These are phyloP conservation scores for Stereum hirsutum DNA, from an alignment of 1,284 basidiomycete genomes.

Conservation along the genomic window DNA sequence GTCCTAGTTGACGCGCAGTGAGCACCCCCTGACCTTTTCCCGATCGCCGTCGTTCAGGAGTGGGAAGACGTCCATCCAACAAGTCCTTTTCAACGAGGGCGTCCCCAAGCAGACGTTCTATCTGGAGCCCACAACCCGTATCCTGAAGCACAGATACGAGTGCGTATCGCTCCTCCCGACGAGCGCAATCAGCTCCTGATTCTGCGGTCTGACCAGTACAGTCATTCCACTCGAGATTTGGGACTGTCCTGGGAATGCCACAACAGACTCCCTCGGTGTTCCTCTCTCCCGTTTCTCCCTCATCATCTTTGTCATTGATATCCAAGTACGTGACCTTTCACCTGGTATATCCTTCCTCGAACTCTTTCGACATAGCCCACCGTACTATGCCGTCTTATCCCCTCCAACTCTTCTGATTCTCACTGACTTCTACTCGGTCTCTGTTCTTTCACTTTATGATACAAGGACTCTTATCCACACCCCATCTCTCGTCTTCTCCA, in stretches of 20 bases:
- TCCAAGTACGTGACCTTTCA: constrained; percentile 48
- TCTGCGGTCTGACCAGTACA: constrained; percentile 60
- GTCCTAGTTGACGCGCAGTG: constrained; percentile 3
- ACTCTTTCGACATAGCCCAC: constrained; percentile 1
- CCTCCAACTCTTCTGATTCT: constrained; percentile 1
- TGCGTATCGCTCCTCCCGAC: constrained; percentile 34
- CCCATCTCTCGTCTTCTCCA: constrained; percentile 75
- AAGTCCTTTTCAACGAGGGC: constrained; percentile 85
- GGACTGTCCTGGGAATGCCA: constrained; percentile 87
- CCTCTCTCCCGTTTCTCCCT: constrained; percentile 70
- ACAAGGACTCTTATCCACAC: constrained; percentile 42
- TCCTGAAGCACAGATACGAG: constrained; percentile 76
- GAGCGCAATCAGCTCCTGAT: constrained; percentile 1
- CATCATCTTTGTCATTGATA: constrained; percentile 95
- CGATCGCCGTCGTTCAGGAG: constrained; percentile 38
- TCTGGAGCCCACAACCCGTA: constrained; percentile 78
- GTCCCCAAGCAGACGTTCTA: constrained; percentile 86
- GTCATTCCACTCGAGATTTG: constrained; percentile 91
- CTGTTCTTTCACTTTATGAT: not conserved
- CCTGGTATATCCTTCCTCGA: too few relatives aligned
- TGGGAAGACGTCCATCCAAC: constrained; percentile 89
- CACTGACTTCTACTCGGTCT: not conserved
- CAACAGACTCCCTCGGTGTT: constrained; percentile 65
- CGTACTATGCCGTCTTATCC: not conserved
- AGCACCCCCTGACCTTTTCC: too few relatives aligned